Conservation (phyloP, 2,329 filamentous ascomycete genomes). For the Stemphylium beticola region DNA sequence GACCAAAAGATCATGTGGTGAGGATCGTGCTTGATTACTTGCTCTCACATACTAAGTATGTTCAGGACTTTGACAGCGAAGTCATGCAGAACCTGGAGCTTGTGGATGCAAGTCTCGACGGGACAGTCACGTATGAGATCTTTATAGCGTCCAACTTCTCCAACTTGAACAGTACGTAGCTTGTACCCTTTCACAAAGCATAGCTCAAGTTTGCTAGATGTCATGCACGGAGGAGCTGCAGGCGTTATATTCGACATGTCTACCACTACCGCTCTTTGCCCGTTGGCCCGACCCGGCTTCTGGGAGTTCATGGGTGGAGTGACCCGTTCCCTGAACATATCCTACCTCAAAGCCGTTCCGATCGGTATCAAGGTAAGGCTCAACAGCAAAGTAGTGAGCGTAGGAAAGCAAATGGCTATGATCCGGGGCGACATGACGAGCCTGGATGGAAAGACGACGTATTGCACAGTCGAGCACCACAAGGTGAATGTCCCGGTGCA, state of each 20-base stretch:
- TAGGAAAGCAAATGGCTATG: conserved; percentile 60
- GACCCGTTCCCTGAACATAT: conserved; percentile 58
- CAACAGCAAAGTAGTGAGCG: conserved; percentile 52
- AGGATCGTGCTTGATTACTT: not conserved
- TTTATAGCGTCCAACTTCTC: conserved; percentile 44
- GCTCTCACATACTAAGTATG: conserved; percentile 1
- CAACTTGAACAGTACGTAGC: conserved; percentile 47
- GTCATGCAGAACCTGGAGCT: conserved; percentile 48
- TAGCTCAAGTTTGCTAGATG: conserved; percentile 35
- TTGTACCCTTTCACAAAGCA: not conserved
- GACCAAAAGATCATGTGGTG: conserved; percentile 43
- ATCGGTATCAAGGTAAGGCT: conserved; percentile 54
- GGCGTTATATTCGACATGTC: conserved; percentile 52
- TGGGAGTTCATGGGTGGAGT: conserved; percentile 63
- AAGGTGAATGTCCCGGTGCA: conserved; percentile 56
- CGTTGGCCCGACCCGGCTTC: conserved; percentile 55
- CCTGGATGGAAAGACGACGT: conserved; percentile 55
- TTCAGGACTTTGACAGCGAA: conserved; percentile 46
- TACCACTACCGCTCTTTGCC: conserved; percentile 58
- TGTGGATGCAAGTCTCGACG: conserved; percentile 45
- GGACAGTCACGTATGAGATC: conserved; percentile 45
- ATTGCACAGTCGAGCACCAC: conserved; percentile 60
- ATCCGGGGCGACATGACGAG: conserved; percentile 59
- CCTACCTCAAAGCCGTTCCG: conserved; percentile 58
- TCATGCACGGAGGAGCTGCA: conserved; percentile 51